Conservation (phyloP, 768 basidiomycete genomes). For the Mycena floridula region DNA sequence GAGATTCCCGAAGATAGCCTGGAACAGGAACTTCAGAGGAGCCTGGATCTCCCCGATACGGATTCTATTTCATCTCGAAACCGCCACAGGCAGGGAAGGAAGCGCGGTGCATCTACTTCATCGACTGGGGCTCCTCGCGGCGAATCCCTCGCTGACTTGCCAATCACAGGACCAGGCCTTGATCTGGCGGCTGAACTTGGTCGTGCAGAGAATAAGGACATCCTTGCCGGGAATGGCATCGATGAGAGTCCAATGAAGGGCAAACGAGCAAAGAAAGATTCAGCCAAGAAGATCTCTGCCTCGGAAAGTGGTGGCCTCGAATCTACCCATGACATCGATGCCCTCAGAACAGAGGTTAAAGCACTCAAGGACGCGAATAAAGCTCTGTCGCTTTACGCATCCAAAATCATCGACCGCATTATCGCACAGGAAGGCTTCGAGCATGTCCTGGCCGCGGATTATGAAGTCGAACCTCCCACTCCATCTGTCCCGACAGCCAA, state of each 20-base stretch:
- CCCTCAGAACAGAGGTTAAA: slow-evolving; percentile 83
- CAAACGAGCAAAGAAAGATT: slow-evolving; percentile 43
- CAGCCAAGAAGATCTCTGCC: slow-evolving; percentile 30
- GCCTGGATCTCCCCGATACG: slow-evolving; percentile 26
- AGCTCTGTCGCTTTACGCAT: slow-evolving; percentile 89
- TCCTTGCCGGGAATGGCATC: slow-evolving; percentile 48
- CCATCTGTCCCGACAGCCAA: slow-evolving; percentile 33
- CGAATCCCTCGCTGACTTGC: slow-evolving; percentile 81
- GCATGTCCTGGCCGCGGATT: slow-evolving; percentile 92
- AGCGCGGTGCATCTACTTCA: slow-evolving; percentile 43
- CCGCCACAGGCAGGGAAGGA: slow-evolving; percentile 44
- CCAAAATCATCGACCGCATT: slow-evolving; percentile 97
- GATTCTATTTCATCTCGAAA: slow-evolving; percentile 34
- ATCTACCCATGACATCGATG: slow-evolving; percentile 57
- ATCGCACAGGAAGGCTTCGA: slow-evolving; percentile 96
- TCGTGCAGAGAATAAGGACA: slow-evolving; percentile 85
- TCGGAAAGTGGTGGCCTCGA: slow-evolving; percentile 34
- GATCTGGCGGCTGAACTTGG: slow-evolving; percentile 91
- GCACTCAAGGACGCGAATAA: slow-evolving; percentile 94
- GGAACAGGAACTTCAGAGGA: slow-evolving; percentile 32
- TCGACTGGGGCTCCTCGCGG: slow-evolving; percentile 43
- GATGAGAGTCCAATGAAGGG: slow-evolving; percentile 44
- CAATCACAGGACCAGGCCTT: slow-evolving; percentile 83
- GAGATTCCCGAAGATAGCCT: slow-evolving; percentile 15
- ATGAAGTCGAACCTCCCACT: slow-evolving; percentile 54